Evolutionary conservation across 805 yeast genomes (phyloP).

Genomic region (Starmerella vaccinii): DNA sequence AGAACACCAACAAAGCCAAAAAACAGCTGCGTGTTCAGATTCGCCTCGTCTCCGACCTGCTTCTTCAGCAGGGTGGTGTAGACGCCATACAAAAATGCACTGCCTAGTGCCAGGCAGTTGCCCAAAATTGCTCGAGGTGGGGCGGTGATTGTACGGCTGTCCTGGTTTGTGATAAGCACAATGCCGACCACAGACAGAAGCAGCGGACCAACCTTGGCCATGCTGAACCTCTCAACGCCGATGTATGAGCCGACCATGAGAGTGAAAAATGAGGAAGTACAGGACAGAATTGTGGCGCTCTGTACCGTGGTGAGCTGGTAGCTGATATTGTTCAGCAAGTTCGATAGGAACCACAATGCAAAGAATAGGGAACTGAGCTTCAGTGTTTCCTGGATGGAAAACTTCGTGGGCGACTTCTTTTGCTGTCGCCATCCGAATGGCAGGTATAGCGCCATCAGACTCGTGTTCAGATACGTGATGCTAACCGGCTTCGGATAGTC

Average conservation of each 20-base stretch:
- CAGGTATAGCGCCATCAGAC: constrained; percentile 69
- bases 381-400: constrained; percentile 48
- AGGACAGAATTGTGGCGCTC: constrained; percentile 82
- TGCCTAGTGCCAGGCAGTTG: constrained; percentile 64
- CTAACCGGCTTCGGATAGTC: constrained; percentile 80
- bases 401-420: constrained; percentile 4
- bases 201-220: constrained; percentile 58
- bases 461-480: constrained; percentile 84
- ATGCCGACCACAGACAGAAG: constrained; percentile 69
- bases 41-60: constrained; percentile 59
- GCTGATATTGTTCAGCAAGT: constrained; percentile 79
- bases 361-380: constrained; percentile 70
- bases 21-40: constrained; percentile 74
- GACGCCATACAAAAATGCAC: constrained; percentile 84
- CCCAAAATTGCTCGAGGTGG: constrained; percentile 44
- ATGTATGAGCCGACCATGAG: constrained; percentile 66
- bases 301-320: constrained; percentile 85
- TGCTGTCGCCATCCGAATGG: constrained; percentile 40
- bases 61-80: constrained; percentile 77
- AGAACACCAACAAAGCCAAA: constrained; percentile 92
- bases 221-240: constrained; percentile 58
- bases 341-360: constrained; percentile 81
- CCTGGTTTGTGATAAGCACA: constrained; percentile 55
- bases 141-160: constrained; percentile 25
- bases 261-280: constrained; percentile 91